Evolutionary conservation across 352 stramenopile genomes (phyloP).

Genomic region (Elongisporangium prolatum): DNA sequence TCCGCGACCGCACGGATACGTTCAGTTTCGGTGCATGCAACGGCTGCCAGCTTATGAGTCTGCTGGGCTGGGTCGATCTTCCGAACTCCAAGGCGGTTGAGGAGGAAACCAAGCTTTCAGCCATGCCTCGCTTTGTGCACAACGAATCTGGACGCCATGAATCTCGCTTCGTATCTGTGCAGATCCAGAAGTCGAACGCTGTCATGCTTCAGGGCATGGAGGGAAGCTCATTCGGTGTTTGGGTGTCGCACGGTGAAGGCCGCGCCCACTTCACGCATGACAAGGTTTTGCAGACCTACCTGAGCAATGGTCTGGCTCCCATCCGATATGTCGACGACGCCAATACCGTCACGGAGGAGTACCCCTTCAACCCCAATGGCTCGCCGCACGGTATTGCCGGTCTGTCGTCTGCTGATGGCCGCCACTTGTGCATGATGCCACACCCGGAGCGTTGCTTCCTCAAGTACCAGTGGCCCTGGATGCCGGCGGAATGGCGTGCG

Average conservation of each 20-base stretch:
- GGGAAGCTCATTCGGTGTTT: slow-evolving; percentile 96
- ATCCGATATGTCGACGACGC: slow-evolving; percentile 97
- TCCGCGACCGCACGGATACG: slow-evolving; percentile 94
- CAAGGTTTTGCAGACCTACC: slow-evolving; percentile 84
- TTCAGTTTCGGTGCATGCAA: slow-evolving; percentile 99
- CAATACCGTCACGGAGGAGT: slow-evolving; percentile 92
- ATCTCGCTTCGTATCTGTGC: slow-evolving; percentile 95
- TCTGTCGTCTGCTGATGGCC: slow-evolving; percentile 95
- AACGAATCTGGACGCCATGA: slow-evolving; percentile 97
- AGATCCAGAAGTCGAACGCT: slow-evolving; percentile 93
- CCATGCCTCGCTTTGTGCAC: slow-evolving; percentile 94
- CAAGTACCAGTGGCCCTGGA: slow-evolving; percentile 98
- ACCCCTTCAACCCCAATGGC: slow-evolving; percentile 99
- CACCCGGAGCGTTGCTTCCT: slow-evolving; percentile 98
- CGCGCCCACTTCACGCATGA: slow-evolving; percentile 95
- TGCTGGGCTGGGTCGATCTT: slow-evolving; percentile 95
- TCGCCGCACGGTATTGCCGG: slow-evolving; percentile 95
- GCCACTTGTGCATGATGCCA: slow-evolving; percentile 99
- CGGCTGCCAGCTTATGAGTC: slow-evolving; percentile 99
- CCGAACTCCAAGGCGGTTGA: slow-evolving; percentile 51
- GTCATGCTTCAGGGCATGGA: slow-evolving; percentile 99
- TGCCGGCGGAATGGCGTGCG: slow-evolving; percentile 81
- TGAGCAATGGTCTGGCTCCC: slow-evolving; percentile 90
- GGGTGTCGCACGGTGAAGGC: slow-evolving; percentile 93
- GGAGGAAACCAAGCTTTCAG: slow-evolving; percentile 44